Conservation (phyloP, 2,329 filamentous ascomycete genomes). For the Hymenoscyphus scutula region DNA sequence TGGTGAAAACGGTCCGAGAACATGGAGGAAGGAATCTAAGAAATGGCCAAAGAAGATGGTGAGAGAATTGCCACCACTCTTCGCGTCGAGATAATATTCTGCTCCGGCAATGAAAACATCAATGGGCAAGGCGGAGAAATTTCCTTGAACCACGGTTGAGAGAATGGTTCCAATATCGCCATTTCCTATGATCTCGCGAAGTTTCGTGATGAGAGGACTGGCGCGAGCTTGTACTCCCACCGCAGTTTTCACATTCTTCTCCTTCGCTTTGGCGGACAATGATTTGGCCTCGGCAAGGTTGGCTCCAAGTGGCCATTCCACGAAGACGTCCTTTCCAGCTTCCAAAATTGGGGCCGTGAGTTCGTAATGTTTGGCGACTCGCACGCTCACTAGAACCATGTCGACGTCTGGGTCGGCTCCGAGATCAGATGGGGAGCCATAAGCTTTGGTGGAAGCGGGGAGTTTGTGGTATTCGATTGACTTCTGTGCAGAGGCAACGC, state of each 20-base stretch:
- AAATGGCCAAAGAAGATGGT: slow-evolving; percentile 27
- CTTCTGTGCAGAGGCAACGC: slow-evolving; percentile 40
- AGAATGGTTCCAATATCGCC: slow-evolving; percentile 45
- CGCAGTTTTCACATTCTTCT: slow-evolving; percentile 43
- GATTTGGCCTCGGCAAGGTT: slow-evolving; percentile 43
- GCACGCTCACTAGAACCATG: slow-evolving; percentile 45
- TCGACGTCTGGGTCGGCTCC: slow-evolving; percentile 47
- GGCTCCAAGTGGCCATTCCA: slow-evolving; percentile 49
- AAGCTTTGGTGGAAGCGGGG: slow-evolving; percentile 40
- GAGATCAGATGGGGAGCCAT: slow-evolving; percentile 42
- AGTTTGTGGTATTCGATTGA: slow-evolving; percentile 43
- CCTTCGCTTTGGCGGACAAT: slow-evolving; percentile 41
- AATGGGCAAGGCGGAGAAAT: slow-evolving; percentile 7
- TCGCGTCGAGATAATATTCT: slow-evolving; percentile 20
- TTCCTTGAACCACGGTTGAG: slow-evolving; percentile 10
- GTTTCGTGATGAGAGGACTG: slow-evolving; percentile 40
- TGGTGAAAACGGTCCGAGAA: slow-evolving; percentile 36
- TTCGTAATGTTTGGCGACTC: slow-evolving; percentile 43
- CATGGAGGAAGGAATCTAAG: slow-evolving; percentile 36
- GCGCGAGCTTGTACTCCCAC: slow-evolving; percentile 48
- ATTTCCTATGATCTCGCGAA: slow-evolving; percentile 43
- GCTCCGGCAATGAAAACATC: slow-evolving; percentile 9
- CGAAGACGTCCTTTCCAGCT: slow-evolving; percentile 47
- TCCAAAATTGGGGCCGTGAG: slow-evolving; percentile 43
- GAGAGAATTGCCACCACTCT: slow-evolving; percentile 17